Base-by-base conservation (phyloP, 129 eudicot species). In the Helianthus tuberosus region DNA sequence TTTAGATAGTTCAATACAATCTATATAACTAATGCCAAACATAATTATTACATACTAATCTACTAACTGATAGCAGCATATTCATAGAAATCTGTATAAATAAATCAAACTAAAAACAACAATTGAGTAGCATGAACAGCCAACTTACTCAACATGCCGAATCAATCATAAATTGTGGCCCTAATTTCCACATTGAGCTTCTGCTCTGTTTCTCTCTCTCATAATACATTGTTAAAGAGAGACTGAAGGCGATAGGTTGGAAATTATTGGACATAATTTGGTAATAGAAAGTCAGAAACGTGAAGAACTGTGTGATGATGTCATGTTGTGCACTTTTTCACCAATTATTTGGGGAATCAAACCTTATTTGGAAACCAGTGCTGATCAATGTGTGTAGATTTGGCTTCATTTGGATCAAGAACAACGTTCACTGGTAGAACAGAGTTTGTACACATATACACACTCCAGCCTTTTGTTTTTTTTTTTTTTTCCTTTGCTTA, bases 281-380 rank as follows among this genome's bases (percentile, higher is more conserved):
- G 10, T 49, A 11, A 29, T 7, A 49, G 46, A 68, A 25, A 48
- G 54, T 46, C 3, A 58, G 58, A 13, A 52, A 58, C n/a, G 50
- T 62, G 32, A 72, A 43, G 53, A 62, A 62, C 8, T 49, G 66
- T 25, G 25, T 23, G 5, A 75, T 41, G 66, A 75, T 75, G 73
- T 25, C 35, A 75, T 15, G 58, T 17, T 15, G 36, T 47, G 70
- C 60, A 14, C 12, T 17, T 15, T 17, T 47, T 62, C 60, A 14
- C 12, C 25, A 29, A 73, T 44, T 6, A 13, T 62, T 74, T 49
- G 51, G 47, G 71, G 47, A 46, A 29, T 44, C 0, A 27, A 39
- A 12, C 8, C 11, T 46, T 25, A 52, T 65, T 44, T 65, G 46
- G 72, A 46, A 64, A 52, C 43, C 32, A 41, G 29, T 9, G 10